Evolutionary conservation across 2,329 filamentous ascomycete genomes (phyloP).

Genomic region (Tolypocladium nubicola): DNA sequence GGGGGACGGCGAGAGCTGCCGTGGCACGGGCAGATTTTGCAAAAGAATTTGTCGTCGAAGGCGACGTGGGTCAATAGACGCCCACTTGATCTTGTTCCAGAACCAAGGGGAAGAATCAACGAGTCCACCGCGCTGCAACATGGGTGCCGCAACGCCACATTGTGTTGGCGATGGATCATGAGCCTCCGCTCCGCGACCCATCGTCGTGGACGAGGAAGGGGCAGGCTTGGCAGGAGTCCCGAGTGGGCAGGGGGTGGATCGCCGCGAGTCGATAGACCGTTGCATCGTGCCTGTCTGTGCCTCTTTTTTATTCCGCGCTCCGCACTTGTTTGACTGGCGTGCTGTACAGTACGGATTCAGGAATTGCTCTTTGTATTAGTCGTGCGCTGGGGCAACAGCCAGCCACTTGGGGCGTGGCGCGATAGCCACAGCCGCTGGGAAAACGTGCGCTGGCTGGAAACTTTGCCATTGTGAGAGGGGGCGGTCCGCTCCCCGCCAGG

Average conservation of each 20-base stretch:
- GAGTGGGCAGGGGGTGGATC: neutral
- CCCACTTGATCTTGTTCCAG: neutral
- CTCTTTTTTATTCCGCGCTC: neutral
- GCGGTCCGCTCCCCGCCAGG: constrained; percentile 4
- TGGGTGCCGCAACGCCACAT: neutral
- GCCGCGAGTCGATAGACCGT: neutral
- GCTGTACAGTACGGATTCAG: neutral
- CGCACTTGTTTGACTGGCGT: neutral
- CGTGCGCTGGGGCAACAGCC: neutral
- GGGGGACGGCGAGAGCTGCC: neutral
- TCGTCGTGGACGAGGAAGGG: neutral
- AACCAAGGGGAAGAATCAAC: neutral
- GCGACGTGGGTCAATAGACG: neutral
- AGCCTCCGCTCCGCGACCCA: neutral
- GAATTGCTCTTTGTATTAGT: neutral
- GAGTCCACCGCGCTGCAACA: too few relatives aligned
- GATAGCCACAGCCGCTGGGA: neutral
- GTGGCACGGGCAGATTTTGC: neutral
- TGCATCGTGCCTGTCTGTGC: neutral
- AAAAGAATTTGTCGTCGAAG: neutral
- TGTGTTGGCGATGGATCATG: neutral
- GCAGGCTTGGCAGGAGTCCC: neutral
- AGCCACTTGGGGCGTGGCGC: neutral
- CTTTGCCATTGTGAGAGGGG: neutral
- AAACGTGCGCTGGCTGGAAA: neutral